Evolutionary conservation across 2,329 filamentous ascomycete species (phyloP), one percentile per base, ranked within the genome.

Genomic region (Sclerotinia borealis): DNA sequence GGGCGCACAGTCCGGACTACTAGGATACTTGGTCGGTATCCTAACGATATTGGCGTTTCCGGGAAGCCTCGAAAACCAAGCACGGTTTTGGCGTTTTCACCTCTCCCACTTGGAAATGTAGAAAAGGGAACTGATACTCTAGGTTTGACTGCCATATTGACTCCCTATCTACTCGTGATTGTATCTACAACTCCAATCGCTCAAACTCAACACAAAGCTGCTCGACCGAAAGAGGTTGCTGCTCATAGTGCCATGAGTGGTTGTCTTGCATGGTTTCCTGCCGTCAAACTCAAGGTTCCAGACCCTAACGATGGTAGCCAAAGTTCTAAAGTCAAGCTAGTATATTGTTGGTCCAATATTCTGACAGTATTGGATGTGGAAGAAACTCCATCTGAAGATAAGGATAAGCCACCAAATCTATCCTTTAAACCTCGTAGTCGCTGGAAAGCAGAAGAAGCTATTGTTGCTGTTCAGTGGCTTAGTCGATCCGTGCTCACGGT

Each of bases 271-370:
- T 99, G 95, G 95, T 99, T 99, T 73, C 95, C 95, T 2, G 92
- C 93, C 2, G 95, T 99, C 51, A 95, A 91, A 72, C 80, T 99
- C 49, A 98, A 98, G 75, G 84, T 85, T 19, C 83, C 86, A 11
- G 87, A 92, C 66, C 79, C 84, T 1, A 81, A 84, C 52, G 85
- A 84, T 0, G 86, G 85, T 6, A 89, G 86, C 70, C 84, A 87
- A 9, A 81, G 88, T 11, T 93, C 91, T 22, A 89, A 87, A 72
- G 90, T 89, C 43, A 98, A 99, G 75, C 83, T 99, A 22, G 93
- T 91, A 0, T 99, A 99, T 77, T 97, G 93, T 76, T 99, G 95
- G 95, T 98, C 95, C 2, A 98, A 98, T 72, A 86, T 98, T n/a
- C 79, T 99, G 68, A 98, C 93, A 0, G 88, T 99, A 6, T 79